Conservation (phyloP, 2,329 filamentous ascomycete species). For the Claviceps digitariae region DNA sequence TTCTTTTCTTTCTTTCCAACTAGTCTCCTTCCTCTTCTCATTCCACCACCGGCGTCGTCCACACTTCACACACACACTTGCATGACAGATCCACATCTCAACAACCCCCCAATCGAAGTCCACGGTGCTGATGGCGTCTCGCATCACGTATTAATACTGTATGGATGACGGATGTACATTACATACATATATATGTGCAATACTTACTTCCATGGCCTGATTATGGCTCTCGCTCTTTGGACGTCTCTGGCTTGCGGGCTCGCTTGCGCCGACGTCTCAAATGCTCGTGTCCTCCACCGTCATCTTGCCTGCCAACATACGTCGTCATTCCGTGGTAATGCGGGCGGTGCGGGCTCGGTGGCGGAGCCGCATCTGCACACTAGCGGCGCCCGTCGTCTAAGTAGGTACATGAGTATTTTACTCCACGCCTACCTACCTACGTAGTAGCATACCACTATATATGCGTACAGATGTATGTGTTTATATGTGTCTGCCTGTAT, state of each 20-base stretch:
- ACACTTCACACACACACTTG: neutral
- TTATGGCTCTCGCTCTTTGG: neutral
- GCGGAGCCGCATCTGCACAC: neutral
- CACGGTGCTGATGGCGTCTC: conserved; percentile 6
- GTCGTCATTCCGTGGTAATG: conserved; percentile 3
- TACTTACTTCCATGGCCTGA: neutral
- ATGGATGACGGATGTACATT: too few relatives aligned
- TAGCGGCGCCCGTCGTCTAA: neutral
- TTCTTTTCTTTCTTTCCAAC: neutral
- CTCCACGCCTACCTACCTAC: too few relatives aligned
- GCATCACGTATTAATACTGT: neutral
- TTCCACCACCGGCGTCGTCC: neutral
- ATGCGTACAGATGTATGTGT: too few relatives aligned
- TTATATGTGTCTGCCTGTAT: too few relatives aligned
- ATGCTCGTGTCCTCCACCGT: neutral
- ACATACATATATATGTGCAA: neutral
- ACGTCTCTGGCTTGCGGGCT: neutral
- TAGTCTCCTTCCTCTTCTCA: neutral
- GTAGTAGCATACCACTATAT: neutral
- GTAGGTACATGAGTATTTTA: too few relatives aligned
- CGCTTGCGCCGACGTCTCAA: conserved; percentile 3
- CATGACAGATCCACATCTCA: conserved; percentile 2
- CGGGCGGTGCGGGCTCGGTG: conserved; percentile 1
- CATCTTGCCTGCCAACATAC: neutral
- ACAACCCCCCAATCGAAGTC: neutral